Evolutionary conservation across 805 yeast species (phyloP).

Genomic region (Wickerhamiella parazyma): DNA sequence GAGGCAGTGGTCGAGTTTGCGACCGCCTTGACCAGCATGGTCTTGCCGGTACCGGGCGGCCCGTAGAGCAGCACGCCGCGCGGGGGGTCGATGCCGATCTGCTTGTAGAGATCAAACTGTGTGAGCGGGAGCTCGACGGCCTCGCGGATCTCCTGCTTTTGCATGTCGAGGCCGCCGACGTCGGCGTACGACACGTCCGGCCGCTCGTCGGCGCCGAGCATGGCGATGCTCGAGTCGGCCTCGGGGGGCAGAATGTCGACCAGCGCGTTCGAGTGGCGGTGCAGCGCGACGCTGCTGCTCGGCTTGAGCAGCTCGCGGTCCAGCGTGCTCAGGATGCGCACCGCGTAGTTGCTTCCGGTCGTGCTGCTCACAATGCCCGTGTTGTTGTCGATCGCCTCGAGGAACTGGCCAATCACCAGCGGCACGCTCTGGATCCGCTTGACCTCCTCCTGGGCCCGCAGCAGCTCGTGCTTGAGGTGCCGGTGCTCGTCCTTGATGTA

Average conservation of each 20-base stretch:
- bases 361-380: slow-evolving; percentile 96
- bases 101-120: slow-evolving; percentile 89
- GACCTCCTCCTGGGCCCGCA: slow-evolving; percentile 97
- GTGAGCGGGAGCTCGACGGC: slow-evolving; percentile 95
- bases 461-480: slow-evolving; percentile 82
- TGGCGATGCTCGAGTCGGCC: slow-evolving; percentile 92
- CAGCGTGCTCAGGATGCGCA: slow-evolving; percentile 81
- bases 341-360: slow-evolving; percentile 95
- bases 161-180: slow-evolving; percentile 98
- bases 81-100: slow-evolving; percentile 98
- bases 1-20: slow-evolving; percentile 94
- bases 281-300: slow-evolving; percentile 89
- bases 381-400: slow-evolving; percentile 93
- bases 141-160: slow-evolving; percentile 96
- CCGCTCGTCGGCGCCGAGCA: slow-evolving; percentile 86
- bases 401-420: slow-evolving; percentile 91
- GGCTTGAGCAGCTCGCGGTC: slow-evolving; percentile 92
- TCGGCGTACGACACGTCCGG: slow-evolving; percentile 96
- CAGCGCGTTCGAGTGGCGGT: slow-evolving; percentile 94
- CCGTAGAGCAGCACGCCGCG: slow-evolving; percentile 95
- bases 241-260: slow-evolving; percentile 98
- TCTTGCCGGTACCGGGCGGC: slow-evolving; percentile 99
- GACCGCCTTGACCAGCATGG: slow-evolving; percentile 97
- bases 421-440: slow-evolving; percentile 96
- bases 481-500: slow-evolving; percentile 97